phyloP scores from a whole-genome alignment of 2,329 filamentous ascomycete species.

The Harringtonia aguacate region DNA sequence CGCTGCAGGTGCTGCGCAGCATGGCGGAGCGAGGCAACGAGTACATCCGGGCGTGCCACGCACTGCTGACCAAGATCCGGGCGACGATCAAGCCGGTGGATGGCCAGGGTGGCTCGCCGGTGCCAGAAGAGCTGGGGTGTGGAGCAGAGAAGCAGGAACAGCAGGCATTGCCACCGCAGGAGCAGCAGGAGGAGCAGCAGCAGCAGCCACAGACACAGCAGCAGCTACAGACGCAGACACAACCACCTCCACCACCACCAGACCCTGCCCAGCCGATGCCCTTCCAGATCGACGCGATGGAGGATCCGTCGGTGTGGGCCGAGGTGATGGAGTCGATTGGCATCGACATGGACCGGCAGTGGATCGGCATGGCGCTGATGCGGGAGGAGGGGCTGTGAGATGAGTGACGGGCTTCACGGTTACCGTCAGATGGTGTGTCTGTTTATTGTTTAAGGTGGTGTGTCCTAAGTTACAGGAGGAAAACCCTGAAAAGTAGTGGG shows the following conservation, averaged over 20 bases:
- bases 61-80: neutral
- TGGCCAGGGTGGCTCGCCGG: neutral
- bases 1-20: neutral
- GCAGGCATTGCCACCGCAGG: neutral
- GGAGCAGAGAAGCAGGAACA: too few species aligned
- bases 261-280: neutral
- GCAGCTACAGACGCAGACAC: neutral
- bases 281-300: neutral
- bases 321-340: constrained; percentile 3
- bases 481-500: too few species aligned
- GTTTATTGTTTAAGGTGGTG: too few species aligned
- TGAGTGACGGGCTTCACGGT: too few species aligned
- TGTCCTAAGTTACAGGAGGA: too few species aligned
- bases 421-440: too few species aligned
- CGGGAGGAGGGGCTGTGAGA: neutral
- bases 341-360: constrained; percentile 3
- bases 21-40: constrained; percentile 2
- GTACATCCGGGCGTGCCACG: constrained; percentile 1
- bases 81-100: neutral
- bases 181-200: neutral
- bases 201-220: neutral
- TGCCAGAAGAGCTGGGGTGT: too few species aligned
- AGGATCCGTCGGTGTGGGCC: constrained; percentile 2
- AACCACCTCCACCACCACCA: neutral
- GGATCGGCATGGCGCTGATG: constrained; percentile 3